Percentiles rank a stretch among this genome's conserved stretches.
These are phyloP conservation scores for Candida ulmi DNA, from an alignment of 805 yeast species.

Conservation along the genomic window DNA sequence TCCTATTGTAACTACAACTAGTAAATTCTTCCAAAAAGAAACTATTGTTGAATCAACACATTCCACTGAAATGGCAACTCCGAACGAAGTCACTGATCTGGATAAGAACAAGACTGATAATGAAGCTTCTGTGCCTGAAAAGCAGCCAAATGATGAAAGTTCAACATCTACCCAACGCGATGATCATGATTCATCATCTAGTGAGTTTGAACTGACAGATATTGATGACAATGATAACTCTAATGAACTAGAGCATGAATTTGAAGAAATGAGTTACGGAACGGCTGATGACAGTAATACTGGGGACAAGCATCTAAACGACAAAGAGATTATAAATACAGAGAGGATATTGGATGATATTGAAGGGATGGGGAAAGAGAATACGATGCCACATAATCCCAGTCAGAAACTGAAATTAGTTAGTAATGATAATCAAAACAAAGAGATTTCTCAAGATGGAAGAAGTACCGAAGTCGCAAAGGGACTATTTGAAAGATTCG, in stretches of 20 bases:
- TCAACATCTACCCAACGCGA: background rate
- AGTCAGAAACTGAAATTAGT: too few species aligned
- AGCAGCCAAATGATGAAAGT: too few species aligned
- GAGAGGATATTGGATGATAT: background rate
- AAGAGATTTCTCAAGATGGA: too few species aligned
- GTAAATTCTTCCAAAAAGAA: slow-evolving; percentile 14
- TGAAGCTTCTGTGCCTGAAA: too few species aligned
- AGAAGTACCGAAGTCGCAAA: background rate
- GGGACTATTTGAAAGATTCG: slow-evolving; percentile 1
- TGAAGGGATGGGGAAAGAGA: background rate
- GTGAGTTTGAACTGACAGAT: slow-evolving; percentile 25
- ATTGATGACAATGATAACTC: slow-evolving; percentile 14
- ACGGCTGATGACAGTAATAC: too few species aligned
- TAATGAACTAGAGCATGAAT: background rate
- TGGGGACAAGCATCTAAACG: too few species aligned
- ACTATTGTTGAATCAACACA: too few species aligned
- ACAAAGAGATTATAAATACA: background rate
- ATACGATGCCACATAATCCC: too few species aligned
- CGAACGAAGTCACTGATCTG: background rate
- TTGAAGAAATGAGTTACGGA: background rate
- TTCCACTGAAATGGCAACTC: background rate
- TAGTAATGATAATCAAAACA: too few species aligned
- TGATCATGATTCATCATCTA: slow-evolving; percentile 4
- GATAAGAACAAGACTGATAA: background rate
- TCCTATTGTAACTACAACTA: slow-evolving; percentile 7